Base-by-base conservation (phyloP, 1,284 basidiomycete genomes). In the Cutaneotrichosporon sp. region DNA sequence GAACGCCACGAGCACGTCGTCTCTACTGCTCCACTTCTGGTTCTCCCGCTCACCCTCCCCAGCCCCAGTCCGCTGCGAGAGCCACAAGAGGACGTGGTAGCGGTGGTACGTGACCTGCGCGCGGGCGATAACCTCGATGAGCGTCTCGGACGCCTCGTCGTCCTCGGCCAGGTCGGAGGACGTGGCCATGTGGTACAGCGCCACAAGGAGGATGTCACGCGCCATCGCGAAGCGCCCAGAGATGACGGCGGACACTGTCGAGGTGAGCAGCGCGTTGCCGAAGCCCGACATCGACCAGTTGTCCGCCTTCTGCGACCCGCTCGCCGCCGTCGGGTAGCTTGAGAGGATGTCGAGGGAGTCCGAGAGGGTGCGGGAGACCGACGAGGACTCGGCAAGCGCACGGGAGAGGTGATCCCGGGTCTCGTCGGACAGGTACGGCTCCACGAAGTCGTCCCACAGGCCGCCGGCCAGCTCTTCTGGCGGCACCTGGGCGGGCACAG, bases 1-100 rank as follows among this genome's bases (percentile, higher is more conserved):
- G 80, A 70, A 82, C 78, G 80, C 77, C 34, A 71, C 57, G 14
- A 78, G 56, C 11, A 65, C 62, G 25, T 77, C 76, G 47, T 73
- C 70, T 31, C 56, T 59, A 11, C 60, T 46, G 3, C 56, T 46
- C 51, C 69, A 64, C 34, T 66, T 66, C 59, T 69, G 73, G 57
- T 56, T 59, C 10, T 59, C 43, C n/a, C 63, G 61, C 58, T 70
- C 66, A 25, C 47, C 59, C 5, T 60, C 64, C 61, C 69, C 65
- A 53, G 69, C 58, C n/a, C 70, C 64, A 7, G 67, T 71, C 67
- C 71, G 73, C 22, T 68, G 64, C 7, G 59, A 50, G 10, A 81
- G 52, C 79, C 79, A 81, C n/a, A 69, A 66, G 7, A 77, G 58
- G 0, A 74, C 69, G 4, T 67, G 66, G 58, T 74, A 74, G 25